Percentiles rank a stretch among this genome's conserved stretches.
These are phyloP conservation scores for Aspergillus carbonarius DNA, from an alignment of 2,329 filamentous ascomycete genomes.

Conservation along the genomic window DNA sequence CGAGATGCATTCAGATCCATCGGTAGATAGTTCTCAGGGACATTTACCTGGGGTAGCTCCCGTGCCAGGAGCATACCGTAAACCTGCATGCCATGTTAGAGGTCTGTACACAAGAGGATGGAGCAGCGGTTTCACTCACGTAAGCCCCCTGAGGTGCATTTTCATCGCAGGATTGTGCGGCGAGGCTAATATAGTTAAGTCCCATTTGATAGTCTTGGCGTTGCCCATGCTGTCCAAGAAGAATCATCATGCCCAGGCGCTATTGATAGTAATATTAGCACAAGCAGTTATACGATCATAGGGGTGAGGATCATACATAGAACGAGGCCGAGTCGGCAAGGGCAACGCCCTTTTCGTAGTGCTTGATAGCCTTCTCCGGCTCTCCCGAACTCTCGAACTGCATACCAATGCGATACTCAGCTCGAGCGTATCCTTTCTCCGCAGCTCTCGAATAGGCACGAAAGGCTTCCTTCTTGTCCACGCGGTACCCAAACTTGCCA, in stretches of 20 bases:
- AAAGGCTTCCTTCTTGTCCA: conserved; percentile 95
- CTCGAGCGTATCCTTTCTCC: conserved; percentile 79
- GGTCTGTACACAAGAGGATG: not conserved
- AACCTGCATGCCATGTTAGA: conserved; percentile 48
- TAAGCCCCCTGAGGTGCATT: conserved; percentile 97
- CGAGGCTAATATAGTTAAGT: conserved; percentile 76
- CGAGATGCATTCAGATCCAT: conserved; percentile 71
- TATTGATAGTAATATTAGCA: conserved; percentile 44
- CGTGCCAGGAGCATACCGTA: conserved; percentile 91
- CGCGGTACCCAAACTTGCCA: conserved; percentile 85
- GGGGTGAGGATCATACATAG: conserved; percentile 48
- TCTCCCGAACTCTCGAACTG: conserved; percentile 96
- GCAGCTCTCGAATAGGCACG: conserved; percentile 81
- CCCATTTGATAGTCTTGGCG: conserved; percentile 75
- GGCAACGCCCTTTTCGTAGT: conserved; percentile 80
- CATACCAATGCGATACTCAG: conserved; percentile 98
- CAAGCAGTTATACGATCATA: not conserved
- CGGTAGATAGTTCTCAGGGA: conserved; percentile 71
- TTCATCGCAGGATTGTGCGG: conserved; percentile 86
- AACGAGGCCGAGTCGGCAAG: conserved; percentile 84
- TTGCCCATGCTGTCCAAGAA: conserved; percentile 91
- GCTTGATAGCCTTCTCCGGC: conserved; percentile 81
- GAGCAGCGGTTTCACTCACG: conserved; percentile 35
- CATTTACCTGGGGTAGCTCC: conserved; percentile 83
- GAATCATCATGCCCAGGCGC: conserved; percentile 94